phyloP scores from a whole-genome alignment of 495 filamentous ascomycete species.

The Pseudevernia furfuracea region DNA sequence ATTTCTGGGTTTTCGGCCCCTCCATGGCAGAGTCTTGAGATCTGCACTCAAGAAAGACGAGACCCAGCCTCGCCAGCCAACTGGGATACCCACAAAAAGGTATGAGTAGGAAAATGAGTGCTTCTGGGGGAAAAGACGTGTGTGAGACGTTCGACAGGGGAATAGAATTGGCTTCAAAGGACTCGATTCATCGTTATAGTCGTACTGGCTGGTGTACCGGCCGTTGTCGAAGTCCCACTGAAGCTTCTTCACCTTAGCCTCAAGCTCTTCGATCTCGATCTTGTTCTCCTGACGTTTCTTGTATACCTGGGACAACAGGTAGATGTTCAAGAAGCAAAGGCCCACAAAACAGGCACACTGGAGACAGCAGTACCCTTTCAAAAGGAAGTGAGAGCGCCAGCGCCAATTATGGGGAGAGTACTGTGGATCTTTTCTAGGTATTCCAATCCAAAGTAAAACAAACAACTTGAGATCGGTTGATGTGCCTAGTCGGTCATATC shows the following conservation, averaged over 20 bases:
- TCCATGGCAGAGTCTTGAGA: constrained; percentile 5
- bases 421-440: background rate
- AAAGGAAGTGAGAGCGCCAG: background rate
- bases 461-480: constrained; percentile 5
- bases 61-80: constrained; percentile 49
- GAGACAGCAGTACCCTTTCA: constrained; percentile 1
- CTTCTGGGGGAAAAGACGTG: constrained; percentile 52
- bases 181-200: background rate
- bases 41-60: constrained; percentile 49
- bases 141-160: constrained; percentile 54
- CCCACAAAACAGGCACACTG: background rate
- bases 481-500: constrained; percentile 4
- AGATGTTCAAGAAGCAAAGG: background rate
- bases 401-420: background rate
- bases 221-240: background rate
- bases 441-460: constrained; percentile 1
- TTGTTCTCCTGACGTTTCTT: background rate
- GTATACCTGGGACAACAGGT: background rate
- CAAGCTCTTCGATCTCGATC: background rate
- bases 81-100: constrained; percentile 57
- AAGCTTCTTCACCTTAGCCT: background rate
- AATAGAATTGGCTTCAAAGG: constrained; percentile 41
- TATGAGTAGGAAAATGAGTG: constrained; percentile 62
- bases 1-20: constrained; percentile 6
- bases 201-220: background rate